Conservation (phyloP, 768 basidiomycete genomes). For the Calocybe cyanea region DNA sequence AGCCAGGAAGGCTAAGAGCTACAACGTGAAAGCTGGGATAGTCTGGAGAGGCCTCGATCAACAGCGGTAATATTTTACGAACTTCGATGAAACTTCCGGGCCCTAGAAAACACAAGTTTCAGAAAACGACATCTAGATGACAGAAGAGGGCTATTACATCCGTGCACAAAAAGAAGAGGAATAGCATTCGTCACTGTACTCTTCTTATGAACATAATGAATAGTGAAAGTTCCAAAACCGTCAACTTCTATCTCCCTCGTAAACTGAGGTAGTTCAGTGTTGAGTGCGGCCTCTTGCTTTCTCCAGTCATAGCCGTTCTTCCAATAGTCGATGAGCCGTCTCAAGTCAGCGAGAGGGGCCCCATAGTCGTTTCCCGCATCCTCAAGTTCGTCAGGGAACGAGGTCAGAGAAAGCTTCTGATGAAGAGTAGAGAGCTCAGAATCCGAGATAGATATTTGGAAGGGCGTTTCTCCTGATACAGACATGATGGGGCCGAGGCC, state of each 20-base stretch:
- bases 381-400: conserved; percentile 56
- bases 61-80: too few relatives aligned
- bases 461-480: conserved; percentile 26
- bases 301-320: conserved; percentile 50
- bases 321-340: conserved; percentile 46
- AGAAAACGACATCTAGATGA: not conserved
- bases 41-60: too few relatives aligned
- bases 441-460: conserved; percentile 46
- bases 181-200: conserved; percentile 43
- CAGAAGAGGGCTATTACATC: conserved; percentile 45
- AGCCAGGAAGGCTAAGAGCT: too few relatives aligned
- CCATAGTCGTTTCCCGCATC: conserved; percentile 40
- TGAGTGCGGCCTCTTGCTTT: too few relatives aligned
- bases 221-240: conserved; percentile 36
- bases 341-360: conserved; percentile 44
- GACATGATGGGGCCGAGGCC: too few relatives aligned
- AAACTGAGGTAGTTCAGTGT: too few relatives aligned
- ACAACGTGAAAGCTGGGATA: conserved; percentile 63
- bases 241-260: too few relatives aligned
- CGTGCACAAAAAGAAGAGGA: too few relatives aligned
- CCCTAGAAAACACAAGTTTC: conserved; percentile 35
- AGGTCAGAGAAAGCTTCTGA: conserved; percentile 42
- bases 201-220: conserved; percentile 59
- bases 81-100: conserved; percentile 59
- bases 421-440: conserved; percentile 34